These are phyloP conservation scores for Piloderma croceum DNA, from an alignment of 768 basidiomycete species.

Conservation along the genomic window DNA sequence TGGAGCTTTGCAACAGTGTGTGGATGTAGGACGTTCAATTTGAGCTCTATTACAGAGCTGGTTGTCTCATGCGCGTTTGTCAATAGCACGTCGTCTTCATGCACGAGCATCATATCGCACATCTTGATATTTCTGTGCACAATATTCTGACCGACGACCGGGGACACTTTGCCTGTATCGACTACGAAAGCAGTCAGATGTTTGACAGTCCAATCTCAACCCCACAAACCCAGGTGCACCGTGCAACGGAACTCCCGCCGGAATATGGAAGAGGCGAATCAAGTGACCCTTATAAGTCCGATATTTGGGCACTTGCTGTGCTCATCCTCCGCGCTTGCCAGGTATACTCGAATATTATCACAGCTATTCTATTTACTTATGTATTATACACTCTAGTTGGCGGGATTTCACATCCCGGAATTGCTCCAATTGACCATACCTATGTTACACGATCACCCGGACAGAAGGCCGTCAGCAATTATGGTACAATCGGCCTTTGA, in stretches of 20 bases:
- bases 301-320: constrained; percentile 68
- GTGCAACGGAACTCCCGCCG: constrained; percentile 65
- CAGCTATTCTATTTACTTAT: too few relatives aligned
- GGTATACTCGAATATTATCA: too few relatives aligned
- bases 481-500: too few relatives aligned
- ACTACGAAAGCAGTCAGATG: constrained; percentile 61
- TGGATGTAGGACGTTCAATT: constrained; percentile 56
- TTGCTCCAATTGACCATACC: constrained; percentile 48
- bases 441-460: too few relatives aligned
- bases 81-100: constrained; percentile 62
- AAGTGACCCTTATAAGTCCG: constrained; percentile 61
- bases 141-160: constrained; percentile 65
- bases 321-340: constrained; percentile 60
- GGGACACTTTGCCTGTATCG: constrained; percentile 66
- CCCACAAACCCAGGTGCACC: constrained; percentile 39
- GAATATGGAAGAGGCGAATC: constrained; percentile 52
- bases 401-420: constrained; percentile 54
- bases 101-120: constrained; percentile 60
- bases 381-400: constrained; percentile 48
- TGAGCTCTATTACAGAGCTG: too few relatives aligned
- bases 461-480: too few relatives aligned
- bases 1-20: constrained; percentile 55
- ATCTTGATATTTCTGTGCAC: constrained; percentile 66
- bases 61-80: too few relatives aligned
- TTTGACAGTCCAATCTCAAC: constrained; percentile 34